phyloP scores from a whole-genome alignment of 2,329 filamentous ascomycete species.

The Waltergamsia citrina region DNA sequence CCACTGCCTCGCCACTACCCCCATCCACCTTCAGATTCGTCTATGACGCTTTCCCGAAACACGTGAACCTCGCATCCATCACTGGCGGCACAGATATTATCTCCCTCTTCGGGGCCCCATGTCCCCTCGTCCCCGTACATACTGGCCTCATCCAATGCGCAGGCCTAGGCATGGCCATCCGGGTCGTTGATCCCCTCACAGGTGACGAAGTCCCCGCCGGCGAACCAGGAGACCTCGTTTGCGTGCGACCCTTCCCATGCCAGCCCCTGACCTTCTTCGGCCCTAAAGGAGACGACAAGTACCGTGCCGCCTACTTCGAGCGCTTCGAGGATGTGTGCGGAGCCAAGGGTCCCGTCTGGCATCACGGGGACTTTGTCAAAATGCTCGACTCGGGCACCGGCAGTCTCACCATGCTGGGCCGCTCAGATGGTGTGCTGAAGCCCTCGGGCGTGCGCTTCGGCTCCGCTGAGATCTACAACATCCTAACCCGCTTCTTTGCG shows the following conservation, averaged over 20 bases:
- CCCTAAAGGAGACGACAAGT: slow-evolving; percentile 53
- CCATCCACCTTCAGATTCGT: slow-evolving; percentile 90
- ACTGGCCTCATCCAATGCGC: slow-evolving; percentile 69
- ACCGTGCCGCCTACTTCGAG: slow-evolving; percentile 79
- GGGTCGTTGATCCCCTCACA: slow-evolving; percentile 46
- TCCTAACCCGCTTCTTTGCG: slow-evolving; percentile 77
- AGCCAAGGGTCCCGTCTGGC: slow-evolving; percentile 54
- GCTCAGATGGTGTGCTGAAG: slow-evolving; percentile 88
- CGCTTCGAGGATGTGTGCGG: slow-evolving; percentile 49
- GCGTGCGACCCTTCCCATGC: slow-evolving; percentile 76
- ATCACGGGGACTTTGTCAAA: slow-evolving; percentile 86
- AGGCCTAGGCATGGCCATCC: slow-evolving; percentile 71
- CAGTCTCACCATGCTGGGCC: slow-evolving; percentile 81
- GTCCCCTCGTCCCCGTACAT: slow-evolving; percentile 63
- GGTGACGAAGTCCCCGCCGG: slow-evolving; percentile 46
- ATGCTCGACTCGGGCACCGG: slow-evolving; percentile 58
- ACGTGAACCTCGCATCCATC: slow-evolving; percentile 85
- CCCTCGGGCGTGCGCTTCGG: slow-evolving; percentile 88
- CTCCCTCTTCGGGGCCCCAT: slow-evolving; percentile 84
- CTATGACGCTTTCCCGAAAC: slow-evolving; percentile 69
- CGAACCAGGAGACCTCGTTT: slow-evolving; percentile 81
- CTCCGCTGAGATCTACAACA: slow-evolving; percentile 90
- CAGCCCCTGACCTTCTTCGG: slow-evolving; percentile 90
- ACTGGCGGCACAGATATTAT: slow-evolving; percentile 96
- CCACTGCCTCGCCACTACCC: slow-evolving; percentile 83